Conservation (phyloP, 73 alveolate species). For the Paramecium biaurelia region DNA sequence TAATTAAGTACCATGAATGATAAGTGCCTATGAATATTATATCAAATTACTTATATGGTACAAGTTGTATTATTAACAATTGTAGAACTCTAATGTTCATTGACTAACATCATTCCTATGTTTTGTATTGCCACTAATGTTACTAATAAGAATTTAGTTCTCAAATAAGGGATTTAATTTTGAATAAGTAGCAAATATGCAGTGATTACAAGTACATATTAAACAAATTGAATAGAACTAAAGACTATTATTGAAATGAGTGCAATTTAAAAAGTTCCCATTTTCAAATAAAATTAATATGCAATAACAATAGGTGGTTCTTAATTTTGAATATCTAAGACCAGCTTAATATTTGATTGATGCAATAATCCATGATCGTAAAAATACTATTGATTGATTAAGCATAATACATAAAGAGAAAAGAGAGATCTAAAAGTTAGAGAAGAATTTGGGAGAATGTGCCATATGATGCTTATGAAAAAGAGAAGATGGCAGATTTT, state of each 20-base stretch:
- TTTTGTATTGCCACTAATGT: neutral
- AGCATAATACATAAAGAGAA: constrained; percentile 2
- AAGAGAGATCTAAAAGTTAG: constrained; percentile 16
- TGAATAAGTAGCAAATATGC: neutral
- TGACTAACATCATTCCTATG: neutral
- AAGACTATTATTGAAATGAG: neutral
- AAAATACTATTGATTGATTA: too few species aligned
- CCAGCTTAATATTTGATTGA: neutral
- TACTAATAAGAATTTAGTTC: neutral
- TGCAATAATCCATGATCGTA: constrained; percentile 33
- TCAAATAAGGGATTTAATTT: neutral
- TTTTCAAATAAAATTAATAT: neutral
- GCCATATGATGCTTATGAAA: constrained; percentile 44
- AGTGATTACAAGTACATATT: neutral
- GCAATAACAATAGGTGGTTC: neutral
- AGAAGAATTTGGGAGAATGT: constrained; percentile 48
- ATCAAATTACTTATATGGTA: neutral
- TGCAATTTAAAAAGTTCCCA: neutral
- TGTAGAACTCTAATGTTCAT: neutral
- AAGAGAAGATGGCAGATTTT: constrained; percentile 43
- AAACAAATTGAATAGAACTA: neutral
- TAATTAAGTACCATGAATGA: neutral
- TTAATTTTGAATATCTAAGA: constrained; percentile 25
- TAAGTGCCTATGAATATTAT: neutral
- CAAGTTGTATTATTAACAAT: neutral